Conservation (phyloP, 1,139 yeast species). For the Debaryomycetaceae sp. region DNA sequence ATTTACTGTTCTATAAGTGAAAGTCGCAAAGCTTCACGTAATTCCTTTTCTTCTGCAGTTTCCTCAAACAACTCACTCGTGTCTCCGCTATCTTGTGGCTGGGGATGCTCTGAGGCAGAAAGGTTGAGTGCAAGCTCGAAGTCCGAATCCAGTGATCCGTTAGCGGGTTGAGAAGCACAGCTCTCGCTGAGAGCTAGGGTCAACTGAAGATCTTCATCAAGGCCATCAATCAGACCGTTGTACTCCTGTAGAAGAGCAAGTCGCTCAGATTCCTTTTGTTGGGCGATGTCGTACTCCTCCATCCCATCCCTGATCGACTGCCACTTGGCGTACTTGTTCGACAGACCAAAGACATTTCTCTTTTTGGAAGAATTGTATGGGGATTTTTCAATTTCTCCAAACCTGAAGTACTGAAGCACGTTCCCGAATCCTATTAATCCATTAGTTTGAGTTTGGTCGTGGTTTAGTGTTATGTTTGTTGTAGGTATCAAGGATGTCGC, state of each 20-base stretch:
- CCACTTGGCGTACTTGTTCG: constrained; percentile 14
- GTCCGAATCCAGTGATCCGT: constrained; percentile 18
- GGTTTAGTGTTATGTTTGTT: constrained; percentile 39
- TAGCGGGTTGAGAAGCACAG: constrained; percentile 1
- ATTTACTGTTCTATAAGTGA: constrained; percentile 14
- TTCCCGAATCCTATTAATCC: constrained; percentile 59
- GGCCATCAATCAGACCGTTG: constrained; percentile 41
- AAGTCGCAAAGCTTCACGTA: constrained; percentile 12
- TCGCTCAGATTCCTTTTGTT: constrained; percentile 15
- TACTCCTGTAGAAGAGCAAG: constrained; percentile 37
- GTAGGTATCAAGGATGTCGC: constrained; percentile 33
- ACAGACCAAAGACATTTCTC: constrained; percentile 15
- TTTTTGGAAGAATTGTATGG: constrained; percentile 7
- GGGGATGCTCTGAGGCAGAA: constrained; percentile 9
- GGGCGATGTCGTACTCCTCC: constrained; percentile 34
- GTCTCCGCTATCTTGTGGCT: constrained; percentile 2
- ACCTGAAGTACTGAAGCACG: constrained; percentile 58
- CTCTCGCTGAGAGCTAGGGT: constrained; percentile 55
- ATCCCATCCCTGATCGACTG: constrained; percentile 31
- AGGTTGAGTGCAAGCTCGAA: constrained; percentile 22
- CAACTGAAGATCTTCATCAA: constrained; percentile 45
- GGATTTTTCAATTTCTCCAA: constrained; percentile 14
- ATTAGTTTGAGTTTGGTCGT: constrained; percentile 36
- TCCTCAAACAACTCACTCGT: constrained; percentile 2
- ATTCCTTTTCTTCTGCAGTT: constrained; percentile 16